phyloP scores from a whole-genome alignment of 352 stramenopile genomes.

The Peronospora belbahrii region DNA sequence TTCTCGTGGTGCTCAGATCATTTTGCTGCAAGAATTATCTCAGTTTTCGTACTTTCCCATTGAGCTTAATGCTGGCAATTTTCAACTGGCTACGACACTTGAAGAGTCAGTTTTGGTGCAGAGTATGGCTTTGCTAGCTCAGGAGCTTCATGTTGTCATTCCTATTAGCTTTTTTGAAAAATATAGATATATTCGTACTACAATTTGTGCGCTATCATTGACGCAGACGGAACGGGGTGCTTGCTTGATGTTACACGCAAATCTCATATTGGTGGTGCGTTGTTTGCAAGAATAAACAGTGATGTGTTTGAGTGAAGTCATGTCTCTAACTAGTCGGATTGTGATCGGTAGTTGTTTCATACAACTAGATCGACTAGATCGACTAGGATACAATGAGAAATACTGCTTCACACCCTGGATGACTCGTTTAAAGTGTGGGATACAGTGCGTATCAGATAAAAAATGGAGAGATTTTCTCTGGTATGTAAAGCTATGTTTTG shows the following conservation, averaged over 20 bases:
- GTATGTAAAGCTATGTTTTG: not conserved
- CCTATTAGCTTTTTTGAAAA: constrained; percentile 90
- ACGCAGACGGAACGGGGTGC: constrained; percentile 81
- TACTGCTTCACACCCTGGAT: constrained; percentile 90
- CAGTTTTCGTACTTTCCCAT: constrained; percentile 89
- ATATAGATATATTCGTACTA: constrained; percentile 88
- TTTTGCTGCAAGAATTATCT: constrained; percentile 89
- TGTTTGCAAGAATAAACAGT: not conserved
- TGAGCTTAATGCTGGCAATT: constrained; percentile 85
- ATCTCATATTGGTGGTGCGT: constrained; percentile 82
- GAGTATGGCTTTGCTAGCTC: constrained; percentile 82
- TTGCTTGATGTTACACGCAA: constrained; percentile 84
- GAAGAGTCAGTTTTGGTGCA: constrained; percentile 80
- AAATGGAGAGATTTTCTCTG: no score
- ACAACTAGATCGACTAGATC: constrained; percentile 53
- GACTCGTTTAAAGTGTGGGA: constrained; percentile 86
- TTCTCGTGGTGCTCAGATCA: constrained; percentile 80
- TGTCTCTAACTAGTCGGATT: no score
- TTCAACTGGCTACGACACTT: constrained; percentile 79
- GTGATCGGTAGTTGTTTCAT: not conserved
- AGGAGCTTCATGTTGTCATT: constrained; percentile 87
- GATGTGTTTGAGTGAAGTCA: no score
- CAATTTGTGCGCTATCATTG: constrained; percentile 89
- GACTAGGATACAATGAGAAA: constrained; percentile 87
- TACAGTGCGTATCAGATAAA: constrained; percentile 37